A percentile compares a stretch with the other conserved stretches of the same genome.
These are phyloP conservation scores for Micractinium sp. DNA, from an alignment of 139 green algal species.

Conservation along the genomic window DNA sequence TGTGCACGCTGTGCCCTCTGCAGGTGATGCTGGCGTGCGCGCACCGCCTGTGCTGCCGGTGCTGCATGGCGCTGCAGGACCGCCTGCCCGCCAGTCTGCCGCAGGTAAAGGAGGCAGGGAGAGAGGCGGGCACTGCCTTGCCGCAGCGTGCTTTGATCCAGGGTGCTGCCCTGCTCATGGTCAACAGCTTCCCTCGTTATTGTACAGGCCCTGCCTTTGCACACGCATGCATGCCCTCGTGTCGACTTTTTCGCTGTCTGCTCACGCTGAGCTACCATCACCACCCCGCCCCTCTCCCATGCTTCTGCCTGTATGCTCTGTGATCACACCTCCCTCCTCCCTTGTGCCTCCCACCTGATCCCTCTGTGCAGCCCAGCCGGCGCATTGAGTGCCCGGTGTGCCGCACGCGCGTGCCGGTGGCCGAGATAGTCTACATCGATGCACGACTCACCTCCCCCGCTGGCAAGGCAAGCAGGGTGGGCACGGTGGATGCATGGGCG, in stretches of 20 bases:
- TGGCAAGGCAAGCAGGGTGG: background rate
- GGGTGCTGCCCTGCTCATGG: too few species aligned
- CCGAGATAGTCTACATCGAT: slow-evolving; percentile 73
- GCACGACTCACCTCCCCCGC: background rate
- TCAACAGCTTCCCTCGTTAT: too few species aligned
- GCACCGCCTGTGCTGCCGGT: slow-evolving; percentile 74
- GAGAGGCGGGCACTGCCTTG: too few species aligned
- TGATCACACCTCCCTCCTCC: background rate
- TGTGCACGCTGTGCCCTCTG: background rate
- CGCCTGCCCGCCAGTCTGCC: slow-evolving; percentile 8
- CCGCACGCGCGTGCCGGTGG: slow-evolving; percentile 44
- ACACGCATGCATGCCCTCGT: too few species aligned
- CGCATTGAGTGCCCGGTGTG: slow-evolving; percentile 80
- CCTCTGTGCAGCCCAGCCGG: slow-evolving; percentile 20
- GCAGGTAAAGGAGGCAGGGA: background rate
- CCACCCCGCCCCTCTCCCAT: too few species aligned
- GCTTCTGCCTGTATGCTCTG: too few species aligned
- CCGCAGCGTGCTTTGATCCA: too few species aligned
- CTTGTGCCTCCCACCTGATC: background rate
- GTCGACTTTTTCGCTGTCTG: too few species aligned
- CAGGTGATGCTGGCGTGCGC: slow-evolving; percentile 76
- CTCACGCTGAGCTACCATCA: too few species aligned
- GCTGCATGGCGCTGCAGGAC: slow-evolving; percentile 64
- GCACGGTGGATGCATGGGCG: too few species aligned
- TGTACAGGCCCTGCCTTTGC: too few species aligned